Percentiles rank a stretch among this genome's conserved stretches.
These are phyloP conservation scores for Pseudozyma hubeiensis DNA, from an alignment of 1,284 basidiomycete species.

Conservation along the genomic window DNA sequence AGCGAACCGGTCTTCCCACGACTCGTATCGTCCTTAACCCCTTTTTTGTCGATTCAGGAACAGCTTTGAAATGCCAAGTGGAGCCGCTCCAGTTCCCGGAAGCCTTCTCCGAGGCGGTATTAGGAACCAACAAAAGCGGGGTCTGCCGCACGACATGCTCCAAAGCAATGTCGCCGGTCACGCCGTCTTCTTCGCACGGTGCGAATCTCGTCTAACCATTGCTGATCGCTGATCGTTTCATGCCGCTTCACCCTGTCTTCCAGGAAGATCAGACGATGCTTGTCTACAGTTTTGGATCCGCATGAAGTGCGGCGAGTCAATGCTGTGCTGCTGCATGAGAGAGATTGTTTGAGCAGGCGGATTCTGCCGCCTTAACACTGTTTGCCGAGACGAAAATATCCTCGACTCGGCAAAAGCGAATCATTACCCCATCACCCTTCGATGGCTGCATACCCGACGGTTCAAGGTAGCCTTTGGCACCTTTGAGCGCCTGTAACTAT, in stretches of 20 bases:
- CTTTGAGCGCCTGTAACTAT: no score
- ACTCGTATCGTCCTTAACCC: conserved; percentile 5
- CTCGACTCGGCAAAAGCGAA: conserved; percentile 2
- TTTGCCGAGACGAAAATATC: not conserved
- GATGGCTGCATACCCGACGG: not conserved
- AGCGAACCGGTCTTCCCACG: no score
- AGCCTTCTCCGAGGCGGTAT: conserved; percentile 2
- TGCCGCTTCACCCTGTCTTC: not conserved
- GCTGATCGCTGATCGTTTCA: no score
- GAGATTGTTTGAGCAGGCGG: no score
- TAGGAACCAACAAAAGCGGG: conserved; percentile 1
- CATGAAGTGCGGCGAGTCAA: no score
- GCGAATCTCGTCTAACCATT: no score
- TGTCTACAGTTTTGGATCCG: no score
- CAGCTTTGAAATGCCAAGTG: no score
- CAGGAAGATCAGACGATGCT: conserved; percentile 2
- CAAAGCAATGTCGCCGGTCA: not conserved
- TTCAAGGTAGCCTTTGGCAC: not conserved
- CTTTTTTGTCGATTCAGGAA: not conserved
- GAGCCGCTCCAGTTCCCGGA: no score
- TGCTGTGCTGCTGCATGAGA: no score
- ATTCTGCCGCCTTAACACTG: not conserved
- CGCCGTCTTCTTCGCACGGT: no score
- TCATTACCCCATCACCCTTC: conserved; percentile 7
- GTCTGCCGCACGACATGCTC: not conserved